Conservation (phyloP, 2,329 filamentous ascomycete species). For the Microcyclosporella mali region DNA sequence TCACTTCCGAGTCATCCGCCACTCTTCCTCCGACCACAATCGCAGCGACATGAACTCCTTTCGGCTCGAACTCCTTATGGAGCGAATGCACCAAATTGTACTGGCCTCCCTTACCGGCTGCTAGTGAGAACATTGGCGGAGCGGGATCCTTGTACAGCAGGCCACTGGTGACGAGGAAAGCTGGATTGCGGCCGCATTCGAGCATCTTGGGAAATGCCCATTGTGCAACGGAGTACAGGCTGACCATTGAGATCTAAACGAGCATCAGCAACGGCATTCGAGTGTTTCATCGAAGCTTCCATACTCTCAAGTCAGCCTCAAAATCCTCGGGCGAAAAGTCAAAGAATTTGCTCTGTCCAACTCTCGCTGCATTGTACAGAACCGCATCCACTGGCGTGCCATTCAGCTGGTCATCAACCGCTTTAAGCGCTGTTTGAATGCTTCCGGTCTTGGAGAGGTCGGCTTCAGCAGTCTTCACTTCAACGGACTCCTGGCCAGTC, state of each 20-base stretch:
- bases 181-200: constrained; percentile 31
- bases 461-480: constrained; percentile 36
- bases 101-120: constrained; percentile 46
- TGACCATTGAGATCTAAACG: constrained; percentile 39
- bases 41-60: constrained; percentile 41
- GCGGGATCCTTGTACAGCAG: constrained; percentile 40
- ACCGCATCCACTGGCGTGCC: constrained; percentile 39
- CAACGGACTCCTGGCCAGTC: constrained; percentile 7
- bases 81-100: constrained; percentile 44
- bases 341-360: constrained; percentile 37
- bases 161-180: constrained; percentile 44
- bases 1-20: constrained; percentile 30
- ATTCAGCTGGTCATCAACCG: constrained; percentile 34
- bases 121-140: constrained; percentile 37
- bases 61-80: constrained; percentile 34
- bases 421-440: constrained; percentile 34
- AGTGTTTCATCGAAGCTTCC: not conserved
- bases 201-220: constrained; percentile 38
- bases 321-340: constrained; percentile 39
- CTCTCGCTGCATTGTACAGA: constrained; percentile 47
- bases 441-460: constrained; percentile 38
- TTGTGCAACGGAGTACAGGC: constrained; percentile 41
- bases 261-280: not conserved
- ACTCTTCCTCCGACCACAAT: constrained; percentile 42
- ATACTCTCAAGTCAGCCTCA: constrained; percentile 44